phyloP scores from a whole-genome alignment of 805 yeast species.

The Peterozyma xylosa region DNA sequence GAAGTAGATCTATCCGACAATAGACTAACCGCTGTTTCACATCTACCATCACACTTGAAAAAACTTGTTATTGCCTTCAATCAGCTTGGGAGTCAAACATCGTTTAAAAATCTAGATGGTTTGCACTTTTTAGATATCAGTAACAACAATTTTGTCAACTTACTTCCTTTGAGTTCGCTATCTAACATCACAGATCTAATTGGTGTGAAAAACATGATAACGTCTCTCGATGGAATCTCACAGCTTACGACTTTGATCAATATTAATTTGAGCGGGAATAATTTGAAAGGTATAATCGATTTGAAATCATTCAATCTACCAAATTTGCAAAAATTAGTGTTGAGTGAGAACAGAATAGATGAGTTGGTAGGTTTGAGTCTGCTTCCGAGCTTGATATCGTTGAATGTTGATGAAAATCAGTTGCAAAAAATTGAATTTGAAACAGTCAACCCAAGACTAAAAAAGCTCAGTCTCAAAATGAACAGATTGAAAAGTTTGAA shows the following conservation, averaged over 20 bases:
- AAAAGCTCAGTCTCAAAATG: slow-evolving; percentile 28
- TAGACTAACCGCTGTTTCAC: slow-evolving; percentile 32
- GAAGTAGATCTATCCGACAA: slow-evolving; percentile 34
- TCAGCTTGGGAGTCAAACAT: slow-evolving; percentile 29
- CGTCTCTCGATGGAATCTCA: slow-evolving; percentile 27
- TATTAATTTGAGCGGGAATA: slow-evolving; percentile 34
- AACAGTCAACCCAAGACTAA: slow-evolving; percentile 21
- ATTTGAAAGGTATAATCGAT: slow-evolving; percentile 29
- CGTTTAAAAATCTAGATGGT: slow-evolving; percentile 29
- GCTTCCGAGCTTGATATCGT: slow-evolving; percentile 25
- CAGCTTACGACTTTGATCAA: slow-evolving; percentile 29
- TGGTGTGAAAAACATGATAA: slow-evolving; percentile 28
- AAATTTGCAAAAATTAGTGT: slow-evolving; percentile 33
- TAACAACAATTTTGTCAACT: slow-evolving; percentile 26
- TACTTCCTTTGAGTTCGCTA: slow-evolving; percentile 29
- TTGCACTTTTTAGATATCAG: slow-evolving; percentile 35
- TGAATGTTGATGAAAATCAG: slow-evolving; percentile 35
- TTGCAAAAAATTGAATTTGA: slow-evolving; percentile 18
- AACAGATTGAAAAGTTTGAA: slow-evolving; percentile 27
- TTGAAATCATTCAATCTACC: slow-evolving; percentile 26
- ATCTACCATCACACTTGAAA: slow-evolving; percentile 33
- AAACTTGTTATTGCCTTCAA: slow-evolving; percentile 31
- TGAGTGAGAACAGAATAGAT: slow-evolving; percentile 33
- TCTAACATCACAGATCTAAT: slow-evolving; percentile 35
- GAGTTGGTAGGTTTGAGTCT: slow-evolving; percentile 26